Base-by-base conservation (phyloP, 768 basidiomycete genomes). In the Lactarius indigo region DNA sequence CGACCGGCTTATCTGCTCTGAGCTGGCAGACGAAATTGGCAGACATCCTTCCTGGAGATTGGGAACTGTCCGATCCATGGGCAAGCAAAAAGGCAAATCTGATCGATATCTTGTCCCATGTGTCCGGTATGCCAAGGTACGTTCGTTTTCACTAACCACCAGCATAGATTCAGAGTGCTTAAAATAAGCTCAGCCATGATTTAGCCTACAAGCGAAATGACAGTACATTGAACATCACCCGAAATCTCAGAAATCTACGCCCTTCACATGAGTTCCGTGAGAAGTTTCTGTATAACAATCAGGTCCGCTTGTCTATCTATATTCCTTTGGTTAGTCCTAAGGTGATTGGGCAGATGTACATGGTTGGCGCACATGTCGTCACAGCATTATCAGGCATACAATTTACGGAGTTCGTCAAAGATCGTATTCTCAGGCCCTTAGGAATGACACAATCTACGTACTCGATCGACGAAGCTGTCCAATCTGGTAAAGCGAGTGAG, bases 391-490 rank as follows among this genome's bases (percentile, higher is more conserved):
- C 37, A 0, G 76, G 72, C 2, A 35, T 61, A 44, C 52, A 75
- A 1, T 83, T 79, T 64, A 70, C 72, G 10, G 73, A 77, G 4
- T 85, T 82, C 41, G 80, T 82, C 18, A 68, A 75, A 28, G 74
- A 76, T 37, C 80, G 81, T 9, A 75, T 84, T 17, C 78, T 83
- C 58, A 35, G 63, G 0, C 81, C 81, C 0, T 66, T 84, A 10
- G 73, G 72, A 23, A 83, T 84, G 82, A 64, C 71, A 0, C 72
- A 74, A 2, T 78, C 81, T 1, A 83, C 80, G 0, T 80, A 78
- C 63, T 78, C 74, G 1, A 74, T 75, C 0, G 44, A 65, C 7
- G 75, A 74, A n/a, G 83, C 82, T 2, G 62, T 61, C 23, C 62
- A 57, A 9, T 71, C 73, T 0, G 79, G 79, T 7, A 75, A 74